Percentiles rank a stretch among this genome's conserved stretches.
These are phyloP conservation scores for Paraglomus brasilianum DNA, from an alignment of 192 early-diverging fungal species.

Conservation along the genomic window DNA sequence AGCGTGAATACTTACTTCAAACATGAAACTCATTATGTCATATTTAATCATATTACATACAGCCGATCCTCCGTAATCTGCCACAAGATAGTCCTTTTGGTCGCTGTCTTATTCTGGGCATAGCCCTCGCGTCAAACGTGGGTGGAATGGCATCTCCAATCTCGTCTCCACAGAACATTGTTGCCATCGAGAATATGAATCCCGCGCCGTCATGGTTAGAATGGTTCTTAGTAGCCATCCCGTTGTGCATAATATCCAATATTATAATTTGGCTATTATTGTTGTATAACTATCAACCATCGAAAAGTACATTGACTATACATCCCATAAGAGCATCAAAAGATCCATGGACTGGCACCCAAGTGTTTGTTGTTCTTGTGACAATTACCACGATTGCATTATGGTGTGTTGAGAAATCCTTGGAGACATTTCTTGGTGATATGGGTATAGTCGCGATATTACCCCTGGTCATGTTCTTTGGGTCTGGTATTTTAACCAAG, in stretches of 20 bases:
- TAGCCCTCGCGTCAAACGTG: constrained; percentile 93
- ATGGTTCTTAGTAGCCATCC: constrained; percentile 88
- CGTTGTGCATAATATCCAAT: constrained; percentile 78
- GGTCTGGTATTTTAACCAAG: constrained; percentile 85
- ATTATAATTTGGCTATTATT: constrained; percentile 81
- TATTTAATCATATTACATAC: not conserved
- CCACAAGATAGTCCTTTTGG: constrained; percentile 78
- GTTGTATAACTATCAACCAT: constrained; percentile 76
- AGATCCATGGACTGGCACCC: constrained; percentile 57
- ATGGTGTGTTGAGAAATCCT: constrained; percentile 83
- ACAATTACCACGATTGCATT: constrained; percentile 77
- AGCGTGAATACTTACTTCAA: not conserved
- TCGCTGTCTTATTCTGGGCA: constrained; percentile 90
- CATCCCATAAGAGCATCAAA: constrained; percentile 58
- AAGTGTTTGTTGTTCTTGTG: constrained; percentile 77
- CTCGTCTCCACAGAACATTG: constrained; percentile 95
- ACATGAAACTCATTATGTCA: not conserved
- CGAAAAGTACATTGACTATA: constrained; percentile 58
- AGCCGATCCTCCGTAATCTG: constrained; percentile 90
- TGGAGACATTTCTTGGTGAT: constrained; percentile 81
- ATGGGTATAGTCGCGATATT: constrained; percentile 97
- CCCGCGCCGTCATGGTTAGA: constrained; percentile 86
- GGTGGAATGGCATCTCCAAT: constrained; percentile 98
- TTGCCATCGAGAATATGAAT: constrained; percentile 90
- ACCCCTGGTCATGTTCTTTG: constrained; percentile 89